Evolutionary conservation across 2,329 filamentous ascomycete genomes (phyloP).

Genomic region (Monosporascus sp.): DNA sequence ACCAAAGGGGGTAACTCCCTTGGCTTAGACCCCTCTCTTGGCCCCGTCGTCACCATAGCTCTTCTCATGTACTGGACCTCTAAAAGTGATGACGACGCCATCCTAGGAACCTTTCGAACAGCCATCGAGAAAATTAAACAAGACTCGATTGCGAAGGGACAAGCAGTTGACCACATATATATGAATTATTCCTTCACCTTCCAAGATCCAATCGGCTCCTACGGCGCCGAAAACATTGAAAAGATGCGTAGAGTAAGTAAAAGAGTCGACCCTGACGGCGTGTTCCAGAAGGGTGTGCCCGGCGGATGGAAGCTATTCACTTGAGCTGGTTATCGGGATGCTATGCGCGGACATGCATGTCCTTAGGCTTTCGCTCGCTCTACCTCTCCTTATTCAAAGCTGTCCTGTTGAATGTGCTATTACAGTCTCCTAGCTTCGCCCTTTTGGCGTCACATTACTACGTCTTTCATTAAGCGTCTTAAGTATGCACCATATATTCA

Average conservation of each 20-base stretch:
- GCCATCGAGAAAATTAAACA: slow-evolving; percentile 3
- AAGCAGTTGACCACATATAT: slow-evolving; percentile 6
- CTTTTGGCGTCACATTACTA: no score
- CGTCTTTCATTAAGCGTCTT: no score
- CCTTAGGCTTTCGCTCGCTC: no score
- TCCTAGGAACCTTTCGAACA: neutral
- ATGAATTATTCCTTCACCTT: slow-evolving; percentile 15
- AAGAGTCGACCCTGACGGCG: slow-evolving; percentile 20
- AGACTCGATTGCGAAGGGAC: slow-evolving; percentile 1
- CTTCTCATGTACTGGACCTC: slow-evolving; percentile 8
- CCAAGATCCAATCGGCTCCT: slow-evolving; percentile 13
- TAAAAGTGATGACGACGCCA: slow-evolving; percentile 7
- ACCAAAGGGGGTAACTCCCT: slow-evolving; percentile 7
- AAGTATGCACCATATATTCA: no score
- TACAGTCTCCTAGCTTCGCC: no score
- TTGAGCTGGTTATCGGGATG: neutral
- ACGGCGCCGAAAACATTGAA: slow-evolving; percentile 9
- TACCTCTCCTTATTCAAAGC: no score
- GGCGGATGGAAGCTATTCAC: slow-evolving; percentile 15
- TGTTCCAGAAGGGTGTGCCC: slow-evolving; percentile 20
- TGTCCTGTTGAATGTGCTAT: no score
- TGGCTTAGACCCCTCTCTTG: slow-evolving; percentile 2
- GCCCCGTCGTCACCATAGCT: slow-evolving; percentile 5
- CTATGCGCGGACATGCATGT: no score
- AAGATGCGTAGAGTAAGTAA: slow-evolving; percentile 13